Conservation (phyloP, 2,329 filamentous ascomycete genomes). For the Ceratocystiopsis brevicomis region DNA sequence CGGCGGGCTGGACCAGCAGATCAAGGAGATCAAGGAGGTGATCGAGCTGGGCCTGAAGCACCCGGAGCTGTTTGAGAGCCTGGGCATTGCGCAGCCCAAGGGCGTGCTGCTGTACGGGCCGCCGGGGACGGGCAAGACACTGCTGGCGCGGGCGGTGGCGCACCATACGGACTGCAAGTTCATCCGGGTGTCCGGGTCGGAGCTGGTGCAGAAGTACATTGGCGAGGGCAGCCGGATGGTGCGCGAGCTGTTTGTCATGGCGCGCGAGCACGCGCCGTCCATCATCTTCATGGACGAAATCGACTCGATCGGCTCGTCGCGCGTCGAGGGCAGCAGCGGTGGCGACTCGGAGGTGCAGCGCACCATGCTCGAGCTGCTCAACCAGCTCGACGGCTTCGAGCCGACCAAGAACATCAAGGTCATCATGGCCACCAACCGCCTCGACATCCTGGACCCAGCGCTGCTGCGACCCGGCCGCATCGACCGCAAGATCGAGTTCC, state of each 20-base stretch:
- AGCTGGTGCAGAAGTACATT: slow-evolving; percentile 98
- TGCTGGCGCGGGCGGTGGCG: slow-evolving; percentile 84
- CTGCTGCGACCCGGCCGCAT: slow-evolving; percentile 91
- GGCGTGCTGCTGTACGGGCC: slow-evolving; percentile 92
- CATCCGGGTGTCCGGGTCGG: slow-evolving; percentile 88
- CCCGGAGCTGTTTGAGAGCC: slow-evolving; percentile 95
- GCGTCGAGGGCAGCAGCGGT: slow-evolving; percentile 85
- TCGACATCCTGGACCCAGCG: slow-evolving; percentile 92
- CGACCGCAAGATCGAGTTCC: slow-evolving; percentile 97
- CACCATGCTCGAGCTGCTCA: slow-evolving; percentile 94
- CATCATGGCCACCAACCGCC: slow-evolving; percentile 97
- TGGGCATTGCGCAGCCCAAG: slow-evolving; percentile 95
- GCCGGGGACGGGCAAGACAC: slow-evolving; percentile 90
- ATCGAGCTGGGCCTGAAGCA: slow-evolving; percentile 97
- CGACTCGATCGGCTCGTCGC: slow-evolving; percentile 92
- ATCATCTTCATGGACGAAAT: slow-evolving; percentile 99
- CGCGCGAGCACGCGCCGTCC: slow-evolving; percentile 86
- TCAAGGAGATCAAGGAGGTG: slow-evolving; percentile 99
- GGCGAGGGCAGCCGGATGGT: slow-evolving; percentile 97
- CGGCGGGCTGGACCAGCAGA: slow-evolving; percentile 92
- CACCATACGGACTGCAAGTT: slow-evolving; percentile 99
- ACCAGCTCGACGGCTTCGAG: slow-evolving; percentile 96
- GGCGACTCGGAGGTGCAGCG: slow-evolving; percentile 96
- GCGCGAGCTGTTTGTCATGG: slow-evolving; percentile 97
- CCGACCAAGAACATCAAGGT: slow-evolving; percentile 99